Conservation (phyloP, 768 basidiomycete genomes). For the Mrakia gelida region DNA sequence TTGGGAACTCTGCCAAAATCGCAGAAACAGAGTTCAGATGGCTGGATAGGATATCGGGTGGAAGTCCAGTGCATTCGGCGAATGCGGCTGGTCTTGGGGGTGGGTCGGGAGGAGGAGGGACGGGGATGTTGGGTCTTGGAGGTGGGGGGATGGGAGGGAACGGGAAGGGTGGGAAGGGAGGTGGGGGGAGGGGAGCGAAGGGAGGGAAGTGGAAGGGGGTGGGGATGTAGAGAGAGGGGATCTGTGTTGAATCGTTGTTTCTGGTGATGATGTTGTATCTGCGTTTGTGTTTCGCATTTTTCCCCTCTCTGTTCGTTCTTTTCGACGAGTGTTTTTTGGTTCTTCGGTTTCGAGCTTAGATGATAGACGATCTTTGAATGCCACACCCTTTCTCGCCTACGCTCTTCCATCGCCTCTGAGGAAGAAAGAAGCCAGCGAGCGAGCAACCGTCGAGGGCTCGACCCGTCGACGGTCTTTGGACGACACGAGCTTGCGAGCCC, state of each 20-base stretch:
- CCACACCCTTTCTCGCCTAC: too few relatives aligned
- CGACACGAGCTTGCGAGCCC: too few relatives aligned
- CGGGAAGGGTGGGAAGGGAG: background rate
- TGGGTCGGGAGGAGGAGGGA: background rate
- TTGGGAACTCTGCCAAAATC: slow-evolving; percentile 9
- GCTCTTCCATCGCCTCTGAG: too few relatives aligned
- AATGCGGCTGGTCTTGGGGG: background rate
- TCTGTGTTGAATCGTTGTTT: background rate
- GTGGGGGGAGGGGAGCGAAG: background rate
- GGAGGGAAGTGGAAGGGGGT: background rate
- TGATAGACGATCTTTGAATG: too few relatives aligned
- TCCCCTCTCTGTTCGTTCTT: too few relatives aligned
- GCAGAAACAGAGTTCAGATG: slow-evolving; percentile 18
- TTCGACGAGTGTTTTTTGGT: too few relatives aligned
- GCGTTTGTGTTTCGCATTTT: too few relatives aligned
- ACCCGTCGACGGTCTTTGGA: too few relatives aligned
- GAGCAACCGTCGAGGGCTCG: too few relatives aligned
- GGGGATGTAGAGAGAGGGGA: background rate
- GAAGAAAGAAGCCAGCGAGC: too few relatives aligned
- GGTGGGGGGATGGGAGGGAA: background rate
- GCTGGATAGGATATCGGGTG: slow-evolving; percentile 1
- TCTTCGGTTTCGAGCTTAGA: too few relatives aligned
- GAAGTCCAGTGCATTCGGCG: background rate
- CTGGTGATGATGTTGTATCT: background rate
- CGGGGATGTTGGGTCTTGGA: background rate